Evolutionary conservation across 1,139 yeast genomes (phyloP).

Genomic region (Kodamaea sp.): DNA sequence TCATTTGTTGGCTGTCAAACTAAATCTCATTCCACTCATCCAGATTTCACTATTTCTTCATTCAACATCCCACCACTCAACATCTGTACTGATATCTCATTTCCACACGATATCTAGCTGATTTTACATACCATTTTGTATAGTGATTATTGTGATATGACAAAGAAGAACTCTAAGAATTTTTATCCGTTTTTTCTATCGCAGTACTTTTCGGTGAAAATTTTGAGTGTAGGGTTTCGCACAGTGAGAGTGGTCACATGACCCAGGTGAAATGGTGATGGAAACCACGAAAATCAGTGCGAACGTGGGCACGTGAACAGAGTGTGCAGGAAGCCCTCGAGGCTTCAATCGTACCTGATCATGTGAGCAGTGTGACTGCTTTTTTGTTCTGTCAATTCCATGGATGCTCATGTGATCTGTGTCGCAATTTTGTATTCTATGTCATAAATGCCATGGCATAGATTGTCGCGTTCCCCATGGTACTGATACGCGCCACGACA

Average conservation of each 20-base stretch:
- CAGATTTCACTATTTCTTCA: too few species aligned
- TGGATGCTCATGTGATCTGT: constrained; percentile 3
- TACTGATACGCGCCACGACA: background rate
- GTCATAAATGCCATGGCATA: background rate
- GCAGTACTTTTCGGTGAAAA: constrained; percentile 10
- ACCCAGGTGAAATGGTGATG: background rate
- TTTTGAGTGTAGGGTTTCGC: constrained; percentile 9
- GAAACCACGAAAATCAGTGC: background rate
- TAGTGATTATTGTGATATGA: constrained; percentile 29
- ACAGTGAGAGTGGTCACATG: constrained; percentile 4
- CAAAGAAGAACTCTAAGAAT: constrained; percentile 15
- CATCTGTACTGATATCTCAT: background rate
- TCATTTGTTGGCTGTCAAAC: too few species aligned
- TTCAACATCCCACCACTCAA: too few species aligned
- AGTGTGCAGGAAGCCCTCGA: too few species aligned
- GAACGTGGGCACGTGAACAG: background rate
- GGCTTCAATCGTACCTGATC: constrained; percentile 1
- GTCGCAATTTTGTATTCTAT: background rate
- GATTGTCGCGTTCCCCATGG: constrained; percentile 2
- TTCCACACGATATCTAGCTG: background rate
- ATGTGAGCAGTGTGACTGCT: constrained; percentile 11
- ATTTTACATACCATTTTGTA: constrained; percentile 40
- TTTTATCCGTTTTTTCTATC: constrained; percentile 9
- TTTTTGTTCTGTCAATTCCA: constrained; percentile 1
- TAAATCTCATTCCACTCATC: too few species aligned